Evolutionary conservation across 805 yeast genomes (phyloP), one percentile per base, ranked within the genome.

Genomic region (Schwanniomyces vanrijiae): DNA sequence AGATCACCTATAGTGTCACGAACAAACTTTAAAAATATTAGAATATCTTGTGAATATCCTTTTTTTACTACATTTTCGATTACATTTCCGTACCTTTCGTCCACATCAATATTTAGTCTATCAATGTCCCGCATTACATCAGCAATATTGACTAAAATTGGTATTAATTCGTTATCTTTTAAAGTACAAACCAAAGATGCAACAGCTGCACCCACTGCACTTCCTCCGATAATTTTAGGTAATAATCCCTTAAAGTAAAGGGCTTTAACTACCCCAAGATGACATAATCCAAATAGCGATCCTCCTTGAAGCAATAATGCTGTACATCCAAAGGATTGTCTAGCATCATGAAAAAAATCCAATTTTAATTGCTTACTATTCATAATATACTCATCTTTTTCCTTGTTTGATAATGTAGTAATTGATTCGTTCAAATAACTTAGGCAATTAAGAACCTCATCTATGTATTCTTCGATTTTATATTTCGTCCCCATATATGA

Each of bases 251-350:
- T 83, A 53, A 78, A 77, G 50, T 85, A 80, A n/a, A 94, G 71
- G 0, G 94, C 92, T 52, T 86, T 86, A 7, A 92, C 88, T 1
- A 91, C 96, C 1, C 99, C 99, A 29, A 94, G 62, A 64, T 94
- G 99, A 58, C 96, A 91, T 51, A 94, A 70, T 0, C 99, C 98
- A 69, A 92, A 94, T 19, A 94, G 69, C 0, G 97, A 87, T 2
- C 99, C 98, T 24, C 99, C 99, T 66, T 94, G 97, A 21, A 94
- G 71, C 33, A 92, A 81, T 47, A 94, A 72, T 0, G 97, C 97
- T 0, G 98, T 90, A 41, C 89, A 81, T 0, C 99, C 99, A 63
- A 87, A 81, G 0, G 96, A 84, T 62, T 90, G 90, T 56, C 88
- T 80, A 14, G 88, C 89, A 68, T 85, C 97, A 62, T 83, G 94